phyloP scores from a whole-genome alignment of 2,329 filamentous ascomycete species.

The Rutstroemia sp. region DNA sequence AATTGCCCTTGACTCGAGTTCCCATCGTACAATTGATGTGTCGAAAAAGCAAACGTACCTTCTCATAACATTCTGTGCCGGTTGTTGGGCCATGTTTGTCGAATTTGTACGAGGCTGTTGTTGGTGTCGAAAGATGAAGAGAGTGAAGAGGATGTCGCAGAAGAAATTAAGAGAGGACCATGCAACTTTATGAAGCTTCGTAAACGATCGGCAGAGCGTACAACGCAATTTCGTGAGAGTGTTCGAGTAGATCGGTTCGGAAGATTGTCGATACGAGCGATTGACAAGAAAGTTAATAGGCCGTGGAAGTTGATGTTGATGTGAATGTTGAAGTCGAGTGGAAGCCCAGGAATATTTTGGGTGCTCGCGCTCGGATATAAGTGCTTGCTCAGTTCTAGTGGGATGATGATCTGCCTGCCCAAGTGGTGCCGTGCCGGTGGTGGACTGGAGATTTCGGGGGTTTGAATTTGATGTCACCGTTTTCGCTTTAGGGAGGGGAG shows the following conservation, averaged over 20 bases:
- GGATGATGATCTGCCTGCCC: not conserved
- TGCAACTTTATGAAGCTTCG: conserved; percentile 19
- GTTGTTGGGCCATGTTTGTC: conserved; percentile 28
- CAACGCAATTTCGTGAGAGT: not conserved
- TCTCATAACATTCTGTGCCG: conserved; percentile 37
- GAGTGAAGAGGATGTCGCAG: not conserved
- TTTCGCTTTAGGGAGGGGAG: no score
- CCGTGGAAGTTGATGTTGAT: no score
- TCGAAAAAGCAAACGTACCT: conserved; percentile 28
- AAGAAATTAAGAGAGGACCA: conserved; percentile 11
- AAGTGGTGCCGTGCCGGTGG: not conserved
- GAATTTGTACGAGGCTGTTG: not conserved
- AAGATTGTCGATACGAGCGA: conserved; percentile 21
- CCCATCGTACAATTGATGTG: not conserved
- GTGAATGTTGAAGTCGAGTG: not conserved
- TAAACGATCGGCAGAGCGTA: not conserved
- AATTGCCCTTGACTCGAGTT: not conserved
- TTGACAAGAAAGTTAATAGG: conserved; percentile 4
- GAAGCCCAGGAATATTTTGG: not conserved
- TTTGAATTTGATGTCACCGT: no score
- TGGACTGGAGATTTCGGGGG: no score
- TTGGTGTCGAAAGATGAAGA: not conserved
- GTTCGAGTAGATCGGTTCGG: conserved; percentile 6
- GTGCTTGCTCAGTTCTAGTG: not conserved
- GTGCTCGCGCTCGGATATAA: not conserved